These are phyloP conservation scores for Psidium guajava DNA, from an alignment of 345 rosid species.

Conservation along the genomic window DNA sequence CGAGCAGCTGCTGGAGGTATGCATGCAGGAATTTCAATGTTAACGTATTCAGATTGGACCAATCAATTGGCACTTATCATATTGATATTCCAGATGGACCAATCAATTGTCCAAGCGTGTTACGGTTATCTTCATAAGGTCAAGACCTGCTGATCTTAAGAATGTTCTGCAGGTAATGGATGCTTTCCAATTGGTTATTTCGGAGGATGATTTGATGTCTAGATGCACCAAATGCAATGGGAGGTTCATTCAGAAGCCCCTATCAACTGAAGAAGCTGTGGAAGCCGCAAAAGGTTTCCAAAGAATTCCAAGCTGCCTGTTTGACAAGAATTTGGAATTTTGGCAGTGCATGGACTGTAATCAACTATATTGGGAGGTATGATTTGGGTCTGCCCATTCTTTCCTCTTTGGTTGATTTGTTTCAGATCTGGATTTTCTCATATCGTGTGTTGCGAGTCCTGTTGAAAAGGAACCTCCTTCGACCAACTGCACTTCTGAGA, in stretches of 20 bases:
- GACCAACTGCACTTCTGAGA: not conserved
- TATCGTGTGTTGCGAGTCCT: not conserved
- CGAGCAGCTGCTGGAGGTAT: constrained; percentile 89
- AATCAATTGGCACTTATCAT: not conserved
- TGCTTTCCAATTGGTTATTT: constrained; percentile 55
- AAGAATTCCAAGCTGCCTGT: constrained; percentile 75
- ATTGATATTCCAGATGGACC: not conserved
- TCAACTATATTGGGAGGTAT: constrained; percentile 99
- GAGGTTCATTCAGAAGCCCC: constrained; percentile 73
- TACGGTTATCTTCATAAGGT: not conserved
- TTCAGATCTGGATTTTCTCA: not conserved
- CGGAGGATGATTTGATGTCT: constrained; percentile 73
- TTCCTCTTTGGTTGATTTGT: not conserved
- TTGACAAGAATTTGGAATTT: constrained; percentile 74
- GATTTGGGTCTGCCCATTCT: not conserved
- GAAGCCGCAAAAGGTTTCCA: constrained; percentile 96
- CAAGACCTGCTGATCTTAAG: not conserved
- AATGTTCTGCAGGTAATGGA: constrained; percentile 51
- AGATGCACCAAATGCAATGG: constrained; percentile 97
- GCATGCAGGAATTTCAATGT: not conserved
- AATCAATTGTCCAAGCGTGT: not conserved
- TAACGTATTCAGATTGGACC: not conserved
- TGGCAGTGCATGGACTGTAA: constrained; percentile 97
- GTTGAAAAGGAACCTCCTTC: not conserved
- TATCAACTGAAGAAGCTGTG: constrained; percentile 72